Evolutionary conservation across 1,284 basidiomycete species (phyloP).

Genomic region (Hemileccinum hortonii): DNA sequence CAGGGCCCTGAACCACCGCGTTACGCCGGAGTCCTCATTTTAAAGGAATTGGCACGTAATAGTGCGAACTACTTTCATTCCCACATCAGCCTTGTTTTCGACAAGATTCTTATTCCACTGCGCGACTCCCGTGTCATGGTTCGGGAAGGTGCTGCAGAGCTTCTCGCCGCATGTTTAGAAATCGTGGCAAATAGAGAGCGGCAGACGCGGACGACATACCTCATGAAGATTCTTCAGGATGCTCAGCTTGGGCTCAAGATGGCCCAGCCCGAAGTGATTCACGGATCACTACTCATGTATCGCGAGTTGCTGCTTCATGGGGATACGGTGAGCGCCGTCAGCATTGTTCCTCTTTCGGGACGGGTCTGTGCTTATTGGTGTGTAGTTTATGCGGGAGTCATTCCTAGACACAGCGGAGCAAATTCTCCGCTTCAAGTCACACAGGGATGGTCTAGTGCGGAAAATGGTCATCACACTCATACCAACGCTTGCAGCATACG

Average conservation of each 20-base stretch:
- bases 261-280: conserved; percentile 81
- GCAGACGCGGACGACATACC: conserved; percentile 63
- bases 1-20: conserved; percentile 74
- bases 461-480: conserved; percentile 94
- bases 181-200: conserved; percentile 77
- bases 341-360: not conserved
- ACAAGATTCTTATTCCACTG: conserved; percentile 87
- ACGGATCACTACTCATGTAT: conserved; percentile 91
- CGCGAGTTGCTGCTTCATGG: conserved; percentile 91
- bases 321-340: conserved; percentile 68
- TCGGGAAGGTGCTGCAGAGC: conserved; percentile 87
- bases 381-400: conserved; percentile 89
- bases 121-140: conserved; percentile 84
- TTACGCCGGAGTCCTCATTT: conserved; percentile 83
- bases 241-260: conserved; percentile 85
- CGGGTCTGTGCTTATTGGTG: conserved; percentile 1
- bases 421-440: conserved; percentile 86
- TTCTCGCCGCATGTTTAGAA: conserved; percentile 86
- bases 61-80: conserved; percentile 85
- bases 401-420: conserved; percentile 90
- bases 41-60: conserved; percentile 88
- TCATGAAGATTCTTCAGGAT: conserved; percentile 83
- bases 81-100: conserved; percentile 83
- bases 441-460: conserved; percentile 83
- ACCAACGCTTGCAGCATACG: conserved; percentile 91